Evolutionary conservation across 306 rosid species (phyloP), one percentile per base, ranked within the genome.

Genomic region (Begonia peltatifolia): DNA sequence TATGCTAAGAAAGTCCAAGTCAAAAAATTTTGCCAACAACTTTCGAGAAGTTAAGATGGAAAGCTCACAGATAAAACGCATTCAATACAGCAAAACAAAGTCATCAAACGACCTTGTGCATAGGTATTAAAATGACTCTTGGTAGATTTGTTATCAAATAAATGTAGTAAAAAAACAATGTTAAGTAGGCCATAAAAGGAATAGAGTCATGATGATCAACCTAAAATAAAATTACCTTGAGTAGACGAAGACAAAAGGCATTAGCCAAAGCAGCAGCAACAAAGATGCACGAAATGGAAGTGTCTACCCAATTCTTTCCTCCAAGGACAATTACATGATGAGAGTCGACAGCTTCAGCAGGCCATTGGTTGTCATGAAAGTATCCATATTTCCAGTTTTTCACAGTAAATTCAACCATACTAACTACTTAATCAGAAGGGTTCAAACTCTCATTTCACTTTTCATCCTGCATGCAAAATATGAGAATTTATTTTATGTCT

Each of bases 311-410:
- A 47, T 58, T 63, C 54, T 64, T 83, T 58, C 55, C 41, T 53
- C 63, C 16, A 12, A 59, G 71, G 57, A 69, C 76, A 57, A 80
- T 49, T 58, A 84, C 74, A 58, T 69, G 83, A 73, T 87, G 96
- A 41, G 68, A 58, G 44, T 87, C 87, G 59, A 74, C 74, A 17
- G 68, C 74, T 59, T 71, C 76, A 59, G 76, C 61, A 16, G 78
- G 74, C 67, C 81, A 71, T 15, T 84, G 76, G 52, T 59, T 49
- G 57, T 79, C 96, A 61, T 70, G 81, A 20, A 68, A 18, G 20
- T 87, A 87, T 12, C 47, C 75, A 61, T 76, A 79, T 68, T 68
- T 76, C 65, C 61, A 58, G 70, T 65, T 74, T 57, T 77, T 74
- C 57, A 76, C 58, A 55, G 79, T 65, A 62, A 66, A 60, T 38